phyloP scores from a whole-genome alignment of 345 rosid species.

The Carallia brachiata region DNA sequence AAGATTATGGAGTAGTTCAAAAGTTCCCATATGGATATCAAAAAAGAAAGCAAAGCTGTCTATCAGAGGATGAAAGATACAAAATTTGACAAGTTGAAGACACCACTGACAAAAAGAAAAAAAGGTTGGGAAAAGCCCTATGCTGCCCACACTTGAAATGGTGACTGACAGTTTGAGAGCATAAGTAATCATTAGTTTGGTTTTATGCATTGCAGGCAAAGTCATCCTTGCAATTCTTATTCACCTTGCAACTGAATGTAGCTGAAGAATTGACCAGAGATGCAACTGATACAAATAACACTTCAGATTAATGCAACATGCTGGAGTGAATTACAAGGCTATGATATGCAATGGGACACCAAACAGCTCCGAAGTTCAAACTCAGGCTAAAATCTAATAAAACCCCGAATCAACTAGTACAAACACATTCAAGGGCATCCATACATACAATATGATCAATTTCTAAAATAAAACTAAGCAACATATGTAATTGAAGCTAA shows the following conservation, averaged over 20 bases:
- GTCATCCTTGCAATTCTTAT: neutral
- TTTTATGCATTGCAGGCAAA: neutral
- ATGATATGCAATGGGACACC: neutral
- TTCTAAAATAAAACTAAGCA: neutral
- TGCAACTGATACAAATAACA: neutral
- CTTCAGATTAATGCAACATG: neutral
- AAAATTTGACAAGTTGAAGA: neutral
- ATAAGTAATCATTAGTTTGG: neutral
- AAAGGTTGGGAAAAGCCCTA: neutral
- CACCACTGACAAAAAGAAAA: neutral
- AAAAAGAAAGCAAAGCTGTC: neutral
- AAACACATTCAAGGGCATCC: neutral
- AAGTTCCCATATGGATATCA: neutral
- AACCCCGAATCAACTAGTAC: no score
- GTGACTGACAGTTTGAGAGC: no score
- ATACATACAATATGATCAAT: neutral
- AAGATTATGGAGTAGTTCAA: neutral
- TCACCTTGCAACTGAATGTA: neutral
- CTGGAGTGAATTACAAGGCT: neutral
- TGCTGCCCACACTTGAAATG: neutral
- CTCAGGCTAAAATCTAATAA: no score
- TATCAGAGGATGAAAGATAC: neutral
- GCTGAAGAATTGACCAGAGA: neutral
- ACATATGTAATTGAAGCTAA: neutral
- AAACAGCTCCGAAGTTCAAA: neutral